Evolutionary conservation across 2,329 filamentous ascomycete genomes (phyloP), one percentile per base, ranked within the genome.

Genomic region (Penicillium sp.): DNA sequence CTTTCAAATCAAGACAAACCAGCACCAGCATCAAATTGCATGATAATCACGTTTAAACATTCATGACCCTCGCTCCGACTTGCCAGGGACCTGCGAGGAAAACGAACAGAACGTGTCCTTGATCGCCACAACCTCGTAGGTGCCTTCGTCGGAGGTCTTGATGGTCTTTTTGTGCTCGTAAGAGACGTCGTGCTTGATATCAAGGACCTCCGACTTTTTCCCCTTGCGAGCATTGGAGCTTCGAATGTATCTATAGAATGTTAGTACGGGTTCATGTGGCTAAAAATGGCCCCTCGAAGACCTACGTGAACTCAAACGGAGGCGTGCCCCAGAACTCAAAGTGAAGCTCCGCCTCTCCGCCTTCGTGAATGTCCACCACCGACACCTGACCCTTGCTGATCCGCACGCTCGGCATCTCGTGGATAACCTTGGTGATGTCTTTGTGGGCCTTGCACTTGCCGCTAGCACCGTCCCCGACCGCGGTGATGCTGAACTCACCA

Each of bases 261-360:
- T 33, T 13, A 43, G 50, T 18, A 20, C 9, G 9, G 32, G 15
- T 37, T 8, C 8, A 20, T 37, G 8, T 20, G 8, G 12, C 3
- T 12, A 32, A 5, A 18, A 31, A 18, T 7, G 15, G 32, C 32
- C n/a, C n/a, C 8, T 8, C 10, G 2, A 18, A 4, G 37, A 70
- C 75, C 66, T 69, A 79, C 49, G 92, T 96, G 67, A 97, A 98
- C 72, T 97, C 93, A 64, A 98, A 98, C 1, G 93, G 93, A 54
- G 93, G 90, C 5, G 88, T 91, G 49, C 95, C 93, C 76, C 88
- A 91, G 72, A 98, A 98, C 63, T 95, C 88, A 62, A 98, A 97
- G 6, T 89, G 75, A 45, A 98, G 90, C 66, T 96, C 89, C 0
- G 93, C 90, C 67, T 95, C 88, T 54, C 90, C 90, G 59, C 93